Base-by-base conservation (phyloP, 768 basidiomycete species). In the Rhodotorula kratochvilovae region DNA sequence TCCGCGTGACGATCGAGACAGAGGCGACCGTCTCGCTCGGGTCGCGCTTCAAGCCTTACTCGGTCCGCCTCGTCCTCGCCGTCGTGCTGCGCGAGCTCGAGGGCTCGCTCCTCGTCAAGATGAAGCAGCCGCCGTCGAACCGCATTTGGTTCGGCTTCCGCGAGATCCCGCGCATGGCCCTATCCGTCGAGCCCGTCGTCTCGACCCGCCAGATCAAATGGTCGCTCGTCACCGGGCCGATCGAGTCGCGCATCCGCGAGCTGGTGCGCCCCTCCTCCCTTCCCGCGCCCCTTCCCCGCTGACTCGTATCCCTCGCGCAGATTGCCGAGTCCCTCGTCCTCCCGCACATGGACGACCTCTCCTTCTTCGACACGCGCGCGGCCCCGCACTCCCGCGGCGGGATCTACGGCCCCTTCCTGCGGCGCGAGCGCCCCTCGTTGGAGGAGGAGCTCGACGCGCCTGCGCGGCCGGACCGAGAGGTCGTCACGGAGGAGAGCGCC, bases 331-430 rank as follows among this genome's bases (percentile, higher is more conserved):
- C 93, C 0, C 86, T 98, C 29, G 96, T 99, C 29, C 82, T 94
- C 79, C 96, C 96, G 11, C 91, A 96, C 81, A 96, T 97, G 92
- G 96, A 99, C 80, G 96, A 99, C 77, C 90, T 98, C 69, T 85
- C 93, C 21, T 97, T 93, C 84, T 98, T 95, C 79, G 90, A 96
- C 79, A 94, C 89, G 46, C 77, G 74, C 5, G 55, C 61, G 11
- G 59, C 77, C 6, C 76, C 78, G 5, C 88, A 85, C 76, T 76
- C 78, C 61, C 87, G 95, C 48, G 95, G 94, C 56, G 95, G 94
- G 13, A 90, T 99, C 73, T 98, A 89, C 86, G 84, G 86, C 15
- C 90, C 92, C 73, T 89, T 92, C 0, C 76, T 78, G n/a, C 81
- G 83, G 48, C 68, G 68, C 43, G 66, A 73, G 23, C 42, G 45